These are phyloP conservation scores for Tirmania nivea DNA, from an alignment of 495 filamentous ascomycete genomes.

Conservation along the genomic window DNA sequence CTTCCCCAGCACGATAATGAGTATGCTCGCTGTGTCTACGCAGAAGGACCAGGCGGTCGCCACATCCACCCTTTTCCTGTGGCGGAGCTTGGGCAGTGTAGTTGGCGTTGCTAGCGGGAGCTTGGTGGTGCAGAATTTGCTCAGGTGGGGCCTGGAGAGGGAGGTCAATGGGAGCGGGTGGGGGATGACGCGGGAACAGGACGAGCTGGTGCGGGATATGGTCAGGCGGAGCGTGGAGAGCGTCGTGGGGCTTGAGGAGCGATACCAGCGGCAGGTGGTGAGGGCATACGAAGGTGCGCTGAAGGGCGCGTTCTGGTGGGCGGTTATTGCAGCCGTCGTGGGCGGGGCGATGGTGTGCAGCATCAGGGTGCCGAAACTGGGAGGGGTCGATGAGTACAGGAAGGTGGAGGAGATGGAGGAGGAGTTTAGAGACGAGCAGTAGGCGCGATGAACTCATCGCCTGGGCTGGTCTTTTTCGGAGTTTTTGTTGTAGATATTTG, in stretches of 20 bases:
- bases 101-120: conserved; percentile 50
- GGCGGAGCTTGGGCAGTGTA: conserved; percentile 44
- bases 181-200: conserved; percentile 7
- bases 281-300: neutral
- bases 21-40: conserved; percentile 41
- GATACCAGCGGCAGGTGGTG: conserved; percentile 26
- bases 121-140: conserved; percentile 52
- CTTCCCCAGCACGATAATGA: conserved; percentile 42
- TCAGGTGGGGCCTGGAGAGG: conserved; percentile 34
- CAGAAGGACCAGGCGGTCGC: conserved; percentile 57
- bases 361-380: neutral
- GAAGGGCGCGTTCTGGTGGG: neutral
- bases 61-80: conserved; percentile 46
- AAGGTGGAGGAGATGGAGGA: neutral
- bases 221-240: conserved; percentile 34
- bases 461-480: too few species aligned
- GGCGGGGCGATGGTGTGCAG: neutral
- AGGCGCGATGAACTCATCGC: too few species aligned
- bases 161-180: conserved; percentile 33
- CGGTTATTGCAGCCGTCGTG: neutral
- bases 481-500: too few species aligned
- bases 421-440: neutral
- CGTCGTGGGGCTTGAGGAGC: conserved; percentile 27
- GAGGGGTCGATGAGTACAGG: neutral
- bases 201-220: conserved; percentile 26